Evolutionary conservation across 2,329 filamentous ascomycete species (phyloP).

Genomic region (Ophioceras dolichostomum): DNA sequence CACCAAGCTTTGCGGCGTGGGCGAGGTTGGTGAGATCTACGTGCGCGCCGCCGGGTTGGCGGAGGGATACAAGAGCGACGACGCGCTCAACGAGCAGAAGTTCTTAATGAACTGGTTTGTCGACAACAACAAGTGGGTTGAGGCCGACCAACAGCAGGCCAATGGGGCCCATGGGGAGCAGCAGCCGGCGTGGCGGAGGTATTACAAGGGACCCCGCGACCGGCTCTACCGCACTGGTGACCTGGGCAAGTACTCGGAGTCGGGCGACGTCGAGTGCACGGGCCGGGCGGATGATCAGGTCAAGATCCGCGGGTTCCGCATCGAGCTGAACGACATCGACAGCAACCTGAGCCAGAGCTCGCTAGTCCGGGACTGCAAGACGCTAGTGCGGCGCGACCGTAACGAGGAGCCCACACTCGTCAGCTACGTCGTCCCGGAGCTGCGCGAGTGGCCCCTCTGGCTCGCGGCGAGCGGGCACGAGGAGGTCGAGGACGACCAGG

Average conservation of each 20-base stretch:
- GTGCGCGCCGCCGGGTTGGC: constrained; percentile 74
- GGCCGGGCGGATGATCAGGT: constrained; percentile 74
- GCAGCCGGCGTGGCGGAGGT: constrained; percentile 63
- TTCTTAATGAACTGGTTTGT: constrained; percentile 84
- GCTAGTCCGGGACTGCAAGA: constrained; percentile 73
- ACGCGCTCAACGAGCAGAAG: constrained; percentile 54
- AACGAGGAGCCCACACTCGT: constrained; percentile 79
- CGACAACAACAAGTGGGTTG: constrained; percentile 56
- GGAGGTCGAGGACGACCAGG: constrained; percentile 44
- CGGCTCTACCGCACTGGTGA: constrained; percentile 82
- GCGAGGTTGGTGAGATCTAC: constrained; percentile 76
- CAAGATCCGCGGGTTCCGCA: constrained; percentile 92
- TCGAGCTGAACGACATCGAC: constrained; percentile 91
- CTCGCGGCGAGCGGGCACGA: constrained; percentile 41
- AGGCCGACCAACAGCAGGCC: constrained; percentile 44
- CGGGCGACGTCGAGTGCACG: constrained; percentile 62
- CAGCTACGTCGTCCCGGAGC: constrained; percentile 81
- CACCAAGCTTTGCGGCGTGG: constrained; percentile 61
- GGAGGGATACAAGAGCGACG: constrained; percentile 43
- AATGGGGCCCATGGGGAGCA: constrained; percentile 23
- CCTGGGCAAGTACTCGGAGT: constrained; percentile 59
- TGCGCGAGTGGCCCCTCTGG: constrained; percentile 60
- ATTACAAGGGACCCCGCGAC: constrained; percentile 73
- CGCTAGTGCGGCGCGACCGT: constrained; percentile 70
- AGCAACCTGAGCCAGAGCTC: constrained; percentile 63